Evolutionary conservation across 2,329 filamentous ascomycete genomes (phyloP).

Genomic region (Aspergillus ruber): DNA sequence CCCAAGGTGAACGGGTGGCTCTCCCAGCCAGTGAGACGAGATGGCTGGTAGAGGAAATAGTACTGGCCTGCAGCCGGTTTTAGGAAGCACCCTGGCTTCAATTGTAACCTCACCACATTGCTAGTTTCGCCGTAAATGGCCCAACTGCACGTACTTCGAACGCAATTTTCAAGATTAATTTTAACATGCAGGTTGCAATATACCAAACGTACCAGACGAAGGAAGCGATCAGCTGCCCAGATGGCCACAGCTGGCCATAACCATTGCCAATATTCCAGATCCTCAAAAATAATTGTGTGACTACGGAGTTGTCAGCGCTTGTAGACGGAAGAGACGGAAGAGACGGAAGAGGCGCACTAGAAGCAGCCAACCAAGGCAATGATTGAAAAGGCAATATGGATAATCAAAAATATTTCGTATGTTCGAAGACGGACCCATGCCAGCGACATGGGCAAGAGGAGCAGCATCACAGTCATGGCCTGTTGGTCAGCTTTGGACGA

Average conservation of each 20-base stretch:
- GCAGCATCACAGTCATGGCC: slow-evolving; percentile 34
- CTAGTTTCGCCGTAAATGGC: slow-evolving; percentile 40
- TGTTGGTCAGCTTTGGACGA: slow-evolving; percentile 8
- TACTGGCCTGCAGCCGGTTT: slow-evolving; percentile 41
- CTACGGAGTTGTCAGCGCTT: slow-evolving; percentile 16
- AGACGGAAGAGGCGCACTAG: slow-evolving; percentile 27
- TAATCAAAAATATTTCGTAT: slow-evolving; percentile 40
- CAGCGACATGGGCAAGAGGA: slow-evolving; percentile 40
- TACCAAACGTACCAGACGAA: slow-evolving; percentile 39
- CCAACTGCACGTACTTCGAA: slow-evolving; percentile 29
- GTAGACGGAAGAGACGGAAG: background rate
- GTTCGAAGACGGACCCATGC: slow-evolving; percentile 40
- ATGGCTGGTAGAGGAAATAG: slow-evolving; percentile 46
- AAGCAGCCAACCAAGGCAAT: slow-evolving; percentile 43
- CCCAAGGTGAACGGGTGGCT: slow-evolving; percentile 48
- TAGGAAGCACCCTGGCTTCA: slow-evolving; percentile 31
- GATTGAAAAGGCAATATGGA: slow-evolving; percentile 34
- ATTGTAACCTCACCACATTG: slow-evolving; percentile 44
- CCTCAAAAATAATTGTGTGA: slow-evolving; percentile 44
- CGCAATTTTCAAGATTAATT: slow-evolving; percentile 7
- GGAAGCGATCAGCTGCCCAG: slow-evolving; percentile 44
- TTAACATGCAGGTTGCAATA: slow-evolving; percentile 40
- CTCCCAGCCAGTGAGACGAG: slow-evolving; percentile 42
- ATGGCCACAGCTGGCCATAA: slow-evolving; percentile 45
- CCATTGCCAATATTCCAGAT: slow-evolving; percentile 44